Evolutionary conservation across 805 yeast species (phyloP), one percentile per base, ranked within the genome.

Genomic region (Hermanozyma aechmeae): DNA sequence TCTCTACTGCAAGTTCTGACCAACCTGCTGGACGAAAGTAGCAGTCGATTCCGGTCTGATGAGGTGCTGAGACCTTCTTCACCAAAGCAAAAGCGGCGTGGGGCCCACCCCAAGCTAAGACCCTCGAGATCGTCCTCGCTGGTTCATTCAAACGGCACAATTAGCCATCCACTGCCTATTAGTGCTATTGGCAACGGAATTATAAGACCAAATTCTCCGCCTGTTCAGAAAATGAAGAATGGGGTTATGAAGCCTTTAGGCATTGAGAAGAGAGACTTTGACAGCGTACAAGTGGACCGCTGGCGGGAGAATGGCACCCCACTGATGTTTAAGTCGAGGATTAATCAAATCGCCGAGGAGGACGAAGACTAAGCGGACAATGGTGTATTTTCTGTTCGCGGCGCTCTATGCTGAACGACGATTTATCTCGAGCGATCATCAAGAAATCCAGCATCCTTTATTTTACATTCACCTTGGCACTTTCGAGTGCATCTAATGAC

Each of bases 21-120:
- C 27, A 60, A 55, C 30, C 58, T 64, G 3, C 56, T 64, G 1
- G 64, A 56, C 19, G 64, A 58, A 25, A 53, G 56, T 28, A 33
- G 43, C 29, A 32, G 38, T 27, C 25, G 30, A 6, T 25, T 33
- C 24, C 32, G 28, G 14, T 11, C 29, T 9, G 22, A 27, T 4
- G 41, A 39, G 41, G 3, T 16, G 23, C 12, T 30, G 22, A 11
- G 42, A 37, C 13, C 30, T 4, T 38, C 41, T 8, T 39, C 41
- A 5, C 33, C 37, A 30, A 34, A 30, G n/a, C 36, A 28, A 24
- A 23, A 31, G 35, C 30, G 14, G 16, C 34, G 26, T 30, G 37
- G n/a, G 20, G 19, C 13, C 24, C 46, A 15, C 17, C 27, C 22
- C 16, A 31, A 27, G 33, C 35, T 17, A 6, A 29, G 23, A 13